These are phyloP conservation scores for Epichloe baconii DNA, from an alignment of 2,329 filamentous ascomycete species.

Conservation along the genomic window DNA sequence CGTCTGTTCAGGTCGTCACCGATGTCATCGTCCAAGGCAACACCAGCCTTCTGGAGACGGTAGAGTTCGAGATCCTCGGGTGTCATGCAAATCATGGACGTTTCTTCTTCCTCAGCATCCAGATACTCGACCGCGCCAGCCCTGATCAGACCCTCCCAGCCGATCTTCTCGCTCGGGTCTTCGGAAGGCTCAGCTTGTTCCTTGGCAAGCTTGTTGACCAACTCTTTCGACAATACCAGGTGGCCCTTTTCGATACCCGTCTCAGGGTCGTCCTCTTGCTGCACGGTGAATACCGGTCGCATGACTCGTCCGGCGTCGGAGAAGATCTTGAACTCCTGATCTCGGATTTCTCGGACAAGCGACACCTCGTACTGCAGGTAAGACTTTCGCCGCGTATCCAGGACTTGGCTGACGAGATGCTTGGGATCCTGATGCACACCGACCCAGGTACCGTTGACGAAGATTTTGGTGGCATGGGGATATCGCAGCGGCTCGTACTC, in stretches of 20 bases:
- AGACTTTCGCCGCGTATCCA: conserved; percentile 64
- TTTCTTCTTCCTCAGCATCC: conserved; percentile 96
- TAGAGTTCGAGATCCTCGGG: conserved; percentile 84
- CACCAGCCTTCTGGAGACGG: conserved; percentile 54
- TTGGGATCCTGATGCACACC: conserved; percentile 85
- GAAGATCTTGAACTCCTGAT: conserved; percentile 96
- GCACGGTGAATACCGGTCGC: conserved; percentile 84
- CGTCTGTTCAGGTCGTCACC: conserved; percentile 65
- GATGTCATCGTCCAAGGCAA: conserved; percentile 46
- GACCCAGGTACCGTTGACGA: conserved; percentile 97
- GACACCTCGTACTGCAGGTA: conserved; percentile 88
- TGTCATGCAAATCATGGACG: conserved; percentile 98
- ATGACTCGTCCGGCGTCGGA: conserved; percentile 94
- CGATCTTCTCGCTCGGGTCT: conserved; percentile 52
- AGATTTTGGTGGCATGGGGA: conserved; percentile 91
- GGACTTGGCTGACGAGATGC: conserved; percentile 67
- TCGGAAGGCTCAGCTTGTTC: conserved; percentile 54
- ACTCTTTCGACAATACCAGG: conserved; percentile 73
- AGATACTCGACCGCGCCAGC: conserved; percentile 88
- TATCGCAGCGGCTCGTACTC: conserved; percentile 81
- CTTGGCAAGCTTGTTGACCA: conserved; percentile 61
- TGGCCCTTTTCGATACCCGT: conserved; percentile 46
- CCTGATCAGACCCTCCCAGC: conserved; percentile 77
- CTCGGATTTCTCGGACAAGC: conserved; percentile 88
- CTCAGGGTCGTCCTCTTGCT: conserved; percentile 69